Base-by-base conservation (phyloP, 1,139 yeast genomes). In the Candida glucosophila region DNA sequence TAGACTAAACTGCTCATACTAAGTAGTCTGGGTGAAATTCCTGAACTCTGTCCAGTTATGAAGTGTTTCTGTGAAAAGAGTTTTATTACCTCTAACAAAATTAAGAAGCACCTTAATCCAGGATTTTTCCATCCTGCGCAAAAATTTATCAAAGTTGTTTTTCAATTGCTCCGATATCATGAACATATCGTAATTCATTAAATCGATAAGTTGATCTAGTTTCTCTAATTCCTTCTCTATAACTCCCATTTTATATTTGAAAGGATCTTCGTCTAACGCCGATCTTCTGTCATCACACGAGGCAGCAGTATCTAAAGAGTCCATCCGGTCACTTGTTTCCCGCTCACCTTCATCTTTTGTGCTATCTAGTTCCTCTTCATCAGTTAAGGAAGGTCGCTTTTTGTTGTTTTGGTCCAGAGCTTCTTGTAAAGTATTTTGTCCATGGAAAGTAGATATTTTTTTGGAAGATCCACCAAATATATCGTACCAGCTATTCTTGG, bases 401-500 rank as follows among this genome's bases (percentile, higher is more conserved):
- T n/a, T n/a, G n/a, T n/a, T n/a, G n/a, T n/a, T n/a, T n/a, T n/a
- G n/a, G n/a, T n/a, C n/a, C n/a, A n/a, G n/a, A n/a, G n/a, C n/a
- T n/a, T n/a, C n/a, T n/a, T n/a, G n/a, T n/a, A n/a, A n/a, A n/a
- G n/a, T n/a, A n/a, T n/a, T n/a, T n/a, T n/a, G n/a, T n/a, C n/a
- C n/a, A 10, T 19, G 21, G 9, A 16, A n/a, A 8, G n/a, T n/a
- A 8, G 18, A 8, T 7, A 19, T 10, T 7, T 11, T 11, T 20
- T 46, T 48, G 9, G 15, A 9, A 27, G 45, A 52, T 3, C 69
- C 70, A 2, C 70, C 71, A 41, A 64, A 64, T 8, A 64, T 40
- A 6, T 67, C 67, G 34, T 62, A 63, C 70, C 70, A 64, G 14
- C 65, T 51, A 30, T 58, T 54, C 33, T 59, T 60, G 6, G 41